Conservation (phyloP, 2,329 filamentous ascomycete species). For the Stemphylium beticola region DNA sequence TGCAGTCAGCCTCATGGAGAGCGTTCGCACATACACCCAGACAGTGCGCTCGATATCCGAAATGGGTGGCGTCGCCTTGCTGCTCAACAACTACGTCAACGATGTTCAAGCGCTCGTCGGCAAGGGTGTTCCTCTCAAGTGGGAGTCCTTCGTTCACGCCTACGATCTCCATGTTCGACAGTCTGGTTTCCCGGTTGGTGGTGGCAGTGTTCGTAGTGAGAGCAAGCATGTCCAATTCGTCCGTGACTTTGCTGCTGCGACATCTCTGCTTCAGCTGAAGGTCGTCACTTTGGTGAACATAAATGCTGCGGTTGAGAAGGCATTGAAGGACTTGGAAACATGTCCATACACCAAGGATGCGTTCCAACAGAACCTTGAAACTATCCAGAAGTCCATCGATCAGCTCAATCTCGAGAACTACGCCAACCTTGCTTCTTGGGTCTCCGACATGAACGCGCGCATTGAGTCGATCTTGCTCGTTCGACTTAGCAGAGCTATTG, state of each 20-base stretch:
- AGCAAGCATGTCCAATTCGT: slow-evolving; percentile 98
- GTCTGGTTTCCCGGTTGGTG: slow-evolving; percentile 63
- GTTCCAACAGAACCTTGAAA: slow-evolving; percentile 81
- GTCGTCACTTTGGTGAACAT: slow-evolving; percentile 79
- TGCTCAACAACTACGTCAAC: slow-evolving; percentile 90
- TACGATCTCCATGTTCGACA: slow-evolving; percentile 87
- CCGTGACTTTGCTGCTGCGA: slow-evolving; percentile 85
- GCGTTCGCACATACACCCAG: slow-evolving; percentile 90
- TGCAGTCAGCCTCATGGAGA: slow-evolving; percentile 98
- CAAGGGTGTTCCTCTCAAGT: slow-evolving; percentile 88
- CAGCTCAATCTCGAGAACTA: slow-evolving; percentile 97
- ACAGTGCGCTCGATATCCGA: slow-evolving; percentile 82
- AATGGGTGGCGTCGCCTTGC: slow-evolving; percentile 85
- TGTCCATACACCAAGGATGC: slow-evolving; percentile 82
- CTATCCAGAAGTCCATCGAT: slow-evolving; percentile 90
- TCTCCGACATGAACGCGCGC: slow-evolving; percentile 81
- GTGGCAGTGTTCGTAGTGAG: slow-evolving; percentile 67
- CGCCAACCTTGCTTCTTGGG: slow-evolving; percentile 90
- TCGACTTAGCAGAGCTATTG: slow-evolving; percentile 84
- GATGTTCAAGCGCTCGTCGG: slow-evolving; percentile 82
- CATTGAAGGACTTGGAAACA: slow-evolving; percentile 79
- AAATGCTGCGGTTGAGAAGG: slow-evolving; percentile 80
- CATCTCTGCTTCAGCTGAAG: slow-evolving; percentile 88
- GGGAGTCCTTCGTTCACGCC: slow-evolving; percentile 97
- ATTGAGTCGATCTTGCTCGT: slow-evolving; percentile 80